phyloP scores from a whole-genome alignment of 164 flowering plant genomes.

The Aristolochia contorta region DNA sequence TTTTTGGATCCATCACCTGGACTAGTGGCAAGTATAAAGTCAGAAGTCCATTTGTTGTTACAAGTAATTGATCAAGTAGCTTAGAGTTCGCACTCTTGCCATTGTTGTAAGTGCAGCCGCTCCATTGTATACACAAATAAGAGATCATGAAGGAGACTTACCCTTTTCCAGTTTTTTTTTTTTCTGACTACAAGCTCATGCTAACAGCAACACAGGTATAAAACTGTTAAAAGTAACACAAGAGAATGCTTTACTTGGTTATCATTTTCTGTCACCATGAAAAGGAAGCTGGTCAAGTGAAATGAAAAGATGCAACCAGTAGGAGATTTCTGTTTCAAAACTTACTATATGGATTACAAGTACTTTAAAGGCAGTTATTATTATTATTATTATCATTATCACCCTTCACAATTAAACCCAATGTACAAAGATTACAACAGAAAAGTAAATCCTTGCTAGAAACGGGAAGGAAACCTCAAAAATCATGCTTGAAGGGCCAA shows the following conservation, averaged over 20 bases:
- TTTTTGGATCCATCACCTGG: conserved; percentile 27
- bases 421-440: too few species aligned
- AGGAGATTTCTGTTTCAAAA: too few species aligned
- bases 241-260: background rate
- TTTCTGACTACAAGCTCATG: background rate
- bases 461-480: too few species aligned
- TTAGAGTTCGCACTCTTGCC: background rate
- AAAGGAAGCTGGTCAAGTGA: too few species aligned
- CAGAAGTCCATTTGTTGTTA: conserved; percentile 18
- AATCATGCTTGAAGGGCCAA: background rate
- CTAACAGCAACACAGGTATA: background rate
- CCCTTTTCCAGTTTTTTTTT: background rate
- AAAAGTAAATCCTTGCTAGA: too few species aligned
- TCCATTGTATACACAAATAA: background rate
- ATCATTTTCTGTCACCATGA: conserved; percentile 14
- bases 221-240: too few species aligned
- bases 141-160: background rate
- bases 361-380: too few species aligned
- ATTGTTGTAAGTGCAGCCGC: background rate
- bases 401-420: too few species aligned
- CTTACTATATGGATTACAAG: too few species aligned
- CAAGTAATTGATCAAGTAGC: conserved; percentile 7
- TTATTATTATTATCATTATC: too few species aligned
- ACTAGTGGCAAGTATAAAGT: conserved; percentile 23
- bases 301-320: too few species aligned